Percentiles rank a stretch among this genome's conserved stretches.
These are phyloP conservation scores for Meira nashicola DNA, from an alignment of 1,284 basidiomycete species.

Conservation along the genomic window DNA sequence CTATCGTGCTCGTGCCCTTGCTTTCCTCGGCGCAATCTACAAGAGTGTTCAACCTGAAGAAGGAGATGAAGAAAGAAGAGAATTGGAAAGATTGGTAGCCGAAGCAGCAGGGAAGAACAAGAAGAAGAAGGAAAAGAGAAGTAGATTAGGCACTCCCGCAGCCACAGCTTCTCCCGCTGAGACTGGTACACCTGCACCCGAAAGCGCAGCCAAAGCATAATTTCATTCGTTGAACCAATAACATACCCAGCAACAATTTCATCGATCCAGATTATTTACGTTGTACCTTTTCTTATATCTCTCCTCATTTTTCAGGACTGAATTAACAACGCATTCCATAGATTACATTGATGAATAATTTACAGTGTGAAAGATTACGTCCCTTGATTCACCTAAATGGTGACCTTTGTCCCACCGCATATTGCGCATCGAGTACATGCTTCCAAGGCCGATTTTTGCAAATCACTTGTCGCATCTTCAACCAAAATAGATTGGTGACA, in stretches of 20 bases:
- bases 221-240: neutral
- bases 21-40: slow-evolving; percentile 50
- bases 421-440: too few relatives aligned
- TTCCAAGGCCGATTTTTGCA: too few relatives aligned
- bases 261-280: neutral
- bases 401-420: too few relatives aligned
- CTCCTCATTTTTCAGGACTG: neutral
- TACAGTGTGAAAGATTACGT: neutral
- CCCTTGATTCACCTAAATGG: too few relatives aligned
- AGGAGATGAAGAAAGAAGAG: slow-evolving; percentile 47
- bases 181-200: too few relatives aligned
- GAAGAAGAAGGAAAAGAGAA: slow-evolving; percentile 7
- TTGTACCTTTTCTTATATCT: neutral
- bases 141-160: neutral
- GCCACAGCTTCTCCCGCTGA: too few relatives aligned
- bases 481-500: too few relatives aligned
- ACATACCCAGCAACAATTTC: neutral
- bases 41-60: slow-evolving; percentile 47
- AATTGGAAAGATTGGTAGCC: slow-evolving; percentile 54
- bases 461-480: too few relatives aligned
- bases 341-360: neutral
- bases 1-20: slow-evolving; percentile 45
- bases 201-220: neutral
- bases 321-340: neutral
- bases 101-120: slow-evolving; percentile 54